Evolutionary conservation across 208 protist species (phyloP).

Genomic region (Zelonia costaricensis): DNA sequence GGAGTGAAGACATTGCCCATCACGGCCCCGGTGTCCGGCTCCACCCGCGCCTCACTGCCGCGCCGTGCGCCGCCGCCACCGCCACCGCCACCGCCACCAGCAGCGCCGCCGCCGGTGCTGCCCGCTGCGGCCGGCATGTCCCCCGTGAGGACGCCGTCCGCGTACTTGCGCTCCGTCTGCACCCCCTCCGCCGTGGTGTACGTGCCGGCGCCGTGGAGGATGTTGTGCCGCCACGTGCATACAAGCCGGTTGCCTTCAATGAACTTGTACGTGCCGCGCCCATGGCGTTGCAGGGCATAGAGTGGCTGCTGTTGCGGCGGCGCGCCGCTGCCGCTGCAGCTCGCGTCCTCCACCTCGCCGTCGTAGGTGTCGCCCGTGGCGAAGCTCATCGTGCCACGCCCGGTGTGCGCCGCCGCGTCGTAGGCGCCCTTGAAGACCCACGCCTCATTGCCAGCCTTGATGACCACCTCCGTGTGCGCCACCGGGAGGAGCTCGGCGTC

Average conservation of each 20-base stretch:
- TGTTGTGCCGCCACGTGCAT: slow-evolving; percentile 81
- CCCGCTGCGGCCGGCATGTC: background rate
- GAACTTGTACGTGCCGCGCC: slow-evolving; percentile 68
- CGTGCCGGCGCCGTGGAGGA: slow-evolving; percentile 70
- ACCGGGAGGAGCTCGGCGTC: slow-evolving; percentile 26
- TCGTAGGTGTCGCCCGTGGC: slow-evolving; percentile 71
- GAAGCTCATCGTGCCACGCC: slow-evolving; percentile 51
- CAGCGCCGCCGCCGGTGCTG: slow-evolving; percentile 2
- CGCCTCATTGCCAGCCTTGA: slow-evolving; percentile 16
- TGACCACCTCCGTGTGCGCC: slow-evolving; percentile 2
- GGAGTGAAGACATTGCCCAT: slow-evolving; percentile 50
- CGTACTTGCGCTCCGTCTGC: slow-evolving; percentile 48
- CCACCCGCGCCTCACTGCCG: background rate
- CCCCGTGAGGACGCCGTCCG: slow-evolving; percentile 56
- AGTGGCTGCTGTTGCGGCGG: background rate
- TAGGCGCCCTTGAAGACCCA: slow-evolving; percentile 54
- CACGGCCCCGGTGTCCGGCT: background rate
- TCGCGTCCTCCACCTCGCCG: slow-evolving; percentile 59
- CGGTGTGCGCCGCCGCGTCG: slow-evolving; percentile 33
- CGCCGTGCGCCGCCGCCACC: background rate
- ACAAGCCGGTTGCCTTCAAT: slow-evolving; percentile 66
- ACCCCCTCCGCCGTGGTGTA: slow-evolving; percentile 56
- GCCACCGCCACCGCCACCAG: slow-evolving; percentile 1
- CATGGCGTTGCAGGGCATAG: slow-evolving; percentile 65
- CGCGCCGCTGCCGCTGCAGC: background rate